These are phyloP conservation scores for Gracilaria gracilis DNA, from an alignment of 23 red algal species.

Conservation along the genomic window DNA sequence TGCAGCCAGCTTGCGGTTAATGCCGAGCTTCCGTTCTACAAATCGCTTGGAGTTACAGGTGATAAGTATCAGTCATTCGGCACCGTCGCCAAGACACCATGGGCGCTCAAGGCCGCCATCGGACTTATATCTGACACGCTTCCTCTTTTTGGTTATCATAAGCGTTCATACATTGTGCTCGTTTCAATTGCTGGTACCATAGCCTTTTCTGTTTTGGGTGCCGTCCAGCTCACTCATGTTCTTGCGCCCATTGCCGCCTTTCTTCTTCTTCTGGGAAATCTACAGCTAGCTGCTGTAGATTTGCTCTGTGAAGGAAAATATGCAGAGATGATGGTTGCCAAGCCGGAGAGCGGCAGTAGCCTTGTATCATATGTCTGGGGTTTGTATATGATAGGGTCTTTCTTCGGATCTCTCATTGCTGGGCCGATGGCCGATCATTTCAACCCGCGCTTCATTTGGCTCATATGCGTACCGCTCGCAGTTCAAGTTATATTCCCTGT, in stretches of 20 bases:
- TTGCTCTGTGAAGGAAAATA: constrained; percentile 79
- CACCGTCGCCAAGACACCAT: constrained; percentile 68
- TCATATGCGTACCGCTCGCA: constrained; percentile 68
- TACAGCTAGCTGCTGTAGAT: constrained; percentile 74
- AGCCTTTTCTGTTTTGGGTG: constrained; percentile 43
- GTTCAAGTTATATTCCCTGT: constrained; percentile 69
- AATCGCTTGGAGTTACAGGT: constrained; percentile 73
- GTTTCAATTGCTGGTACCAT: constrained; percentile 52
- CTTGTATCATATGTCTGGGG: constrained; percentile 81
- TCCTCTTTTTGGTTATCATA: constrained; percentile 72
- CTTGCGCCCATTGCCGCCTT: constrained; percentile 66
- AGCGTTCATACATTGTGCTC: constrained; percentile 73
- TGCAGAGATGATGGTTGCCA: constrained; percentile 71
- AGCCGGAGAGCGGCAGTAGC: constrained; percentile 73
- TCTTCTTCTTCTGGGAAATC: constrained; percentile 55
- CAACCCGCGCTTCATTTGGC: constrained; percentile 77
- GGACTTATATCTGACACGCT: constrained; percentile 68
- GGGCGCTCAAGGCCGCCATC: constrained; percentile 78
- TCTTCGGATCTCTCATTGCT: constrained; percentile 61
- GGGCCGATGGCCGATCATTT: constrained; percentile 74
- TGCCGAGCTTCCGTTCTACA: constrained; percentile 72
- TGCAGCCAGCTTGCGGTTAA: constrained; percentile 51
- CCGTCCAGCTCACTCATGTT: constrained; percentile 37
- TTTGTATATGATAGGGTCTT: constrained; percentile 65
- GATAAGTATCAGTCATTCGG: constrained; percentile 74